Evolutionary conservation across 2,329 filamentous ascomycete genomes (phyloP), one percentile per base, ranked within the genome.

Genomic region (Scedosporium apiospermum): DNA sequence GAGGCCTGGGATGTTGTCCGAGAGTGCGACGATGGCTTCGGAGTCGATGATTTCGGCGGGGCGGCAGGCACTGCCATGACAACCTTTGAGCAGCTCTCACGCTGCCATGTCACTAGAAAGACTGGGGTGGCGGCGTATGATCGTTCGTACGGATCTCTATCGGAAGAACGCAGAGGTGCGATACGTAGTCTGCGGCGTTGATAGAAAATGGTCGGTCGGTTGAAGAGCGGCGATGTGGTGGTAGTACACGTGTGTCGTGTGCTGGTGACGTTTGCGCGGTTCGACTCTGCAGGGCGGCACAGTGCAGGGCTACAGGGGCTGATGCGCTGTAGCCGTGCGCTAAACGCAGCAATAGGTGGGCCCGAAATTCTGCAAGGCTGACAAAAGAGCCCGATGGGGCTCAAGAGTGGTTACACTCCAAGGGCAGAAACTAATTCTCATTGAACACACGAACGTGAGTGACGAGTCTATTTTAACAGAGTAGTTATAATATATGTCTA

Each of bases 401-500:
- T 10, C 57, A 26, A 18, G 27, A 23, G 27, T 6, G 7, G 27
- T 30, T 18, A 38, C 27, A 38, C 18, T 58, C 26, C 55, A 30
- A n/a, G 6, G 3, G 12, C 27, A 30, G 23, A 57, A 23, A 57
- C 14, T 6, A 6, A 57, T 42, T 18, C 21, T n/a, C 21, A 41
- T n/a, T 23, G 1, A 21, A 41, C 3, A 23, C 30, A 38, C 34
- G 34, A 18, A 6, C 23, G 27, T 41, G 23, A 34, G 44, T 60
- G 23, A 60, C 23, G 44, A 30, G 30, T 46, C 21, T 23, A 23
- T 27, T 21, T 60, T 38, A 46, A 23, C 58, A 53, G 49, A 58
- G 63, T 61, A 16, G 58, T 63, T 64, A 63, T 57, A 63, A 65
- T 62, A 34, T 60, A 26, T 34, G 26, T 58, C 53, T 63, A 63